Evolutionary conservation across 2,329 filamentous ascomycete species (phyloP).

Genomic region (Pyrenophora graminea): DNA sequence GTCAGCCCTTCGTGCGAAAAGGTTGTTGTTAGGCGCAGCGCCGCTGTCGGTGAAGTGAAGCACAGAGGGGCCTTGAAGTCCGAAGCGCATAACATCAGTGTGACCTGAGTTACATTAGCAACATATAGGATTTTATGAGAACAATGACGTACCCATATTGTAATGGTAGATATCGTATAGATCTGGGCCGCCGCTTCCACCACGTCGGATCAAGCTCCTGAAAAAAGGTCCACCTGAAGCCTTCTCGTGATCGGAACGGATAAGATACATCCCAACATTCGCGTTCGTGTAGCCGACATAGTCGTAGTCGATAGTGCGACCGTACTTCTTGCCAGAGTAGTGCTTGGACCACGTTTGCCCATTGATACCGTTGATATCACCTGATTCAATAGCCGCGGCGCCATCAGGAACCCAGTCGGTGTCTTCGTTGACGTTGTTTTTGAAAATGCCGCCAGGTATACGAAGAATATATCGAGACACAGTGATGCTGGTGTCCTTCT

Average conservation of each 20-base stretch:
- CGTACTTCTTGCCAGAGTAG: slow-evolving; percentile 48
- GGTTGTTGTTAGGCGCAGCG: slow-evolving; percentile 41
- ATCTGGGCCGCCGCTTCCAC: slow-evolving; percentile 43
- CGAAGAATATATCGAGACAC: slow-evolving; percentile 48
- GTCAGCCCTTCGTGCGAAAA: slow-evolving; percentile 30
- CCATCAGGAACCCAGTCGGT: slow-evolving; percentile 39
- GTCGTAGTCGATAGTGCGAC: slow-evolving; percentile 47
- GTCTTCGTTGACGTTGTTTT: slow-evolving; percentile 38
- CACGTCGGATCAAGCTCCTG: slow-evolving; percentile 47
- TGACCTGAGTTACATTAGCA: slow-evolving; percentile 25
- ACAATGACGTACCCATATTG: slow-evolving; percentile 44
- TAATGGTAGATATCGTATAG: slow-evolving; percentile 53
- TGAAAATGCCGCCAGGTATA: slow-evolving; percentile 29
- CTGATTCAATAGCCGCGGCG: slow-evolving; percentile 24
- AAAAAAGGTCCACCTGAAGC: slow-evolving; percentile 48
- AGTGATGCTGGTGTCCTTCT: slow-evolving; percentile 46
- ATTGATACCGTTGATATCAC: slow-evolving; percentile 24
- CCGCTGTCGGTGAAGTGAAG: slow-evolving; percentile 48
- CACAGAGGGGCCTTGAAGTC: slow-evolving; percentile 50
- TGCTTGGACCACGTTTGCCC: slow-evolving; percentile 49
- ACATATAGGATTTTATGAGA: no score
- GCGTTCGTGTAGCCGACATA: slow-evolving; percentile 46
- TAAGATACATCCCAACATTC: slow-evolving; percentile 46
- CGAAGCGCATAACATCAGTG: slow-evolving; percentile 49
- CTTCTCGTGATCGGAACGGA: slow-evolving; percentile 50